Conservation (phyloP, 2,329 filamentous ascomycete genomes). For the Aspergillus ochraceoroseus region DNA sequence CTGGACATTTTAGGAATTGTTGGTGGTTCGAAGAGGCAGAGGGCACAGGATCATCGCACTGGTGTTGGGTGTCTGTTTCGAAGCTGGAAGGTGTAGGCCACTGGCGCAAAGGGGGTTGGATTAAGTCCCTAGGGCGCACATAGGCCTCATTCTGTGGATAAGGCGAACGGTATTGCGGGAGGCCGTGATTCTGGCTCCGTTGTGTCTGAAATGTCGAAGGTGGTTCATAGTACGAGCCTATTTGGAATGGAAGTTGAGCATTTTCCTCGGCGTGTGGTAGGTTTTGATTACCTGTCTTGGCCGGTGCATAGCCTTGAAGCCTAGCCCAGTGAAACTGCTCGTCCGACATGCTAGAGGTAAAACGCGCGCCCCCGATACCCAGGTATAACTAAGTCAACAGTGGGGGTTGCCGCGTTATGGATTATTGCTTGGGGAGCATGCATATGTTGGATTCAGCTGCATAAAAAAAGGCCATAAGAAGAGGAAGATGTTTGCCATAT, state of each 20-base stretch:
- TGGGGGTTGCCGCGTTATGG: background rate
- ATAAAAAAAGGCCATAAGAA: too few relatives aligned
- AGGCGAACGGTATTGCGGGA: slow-evolving; percentile 1
- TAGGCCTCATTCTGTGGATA: slow-evolving; percentile 5
- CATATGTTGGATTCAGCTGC: too few relatives aligned
- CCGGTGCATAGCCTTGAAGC: slow-evolving; percentile 15
- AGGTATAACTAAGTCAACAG: background rate
- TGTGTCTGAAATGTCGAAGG: background rate
- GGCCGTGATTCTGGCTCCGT: background rate
- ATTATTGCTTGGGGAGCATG: too few relatives aligned
- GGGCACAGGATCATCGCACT: background rate
- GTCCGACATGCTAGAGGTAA: slow-evolving; percentile 17
- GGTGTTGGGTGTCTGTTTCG: background rate
- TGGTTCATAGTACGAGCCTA: slow-evolving; percentile 4
- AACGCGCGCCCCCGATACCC: background rate
- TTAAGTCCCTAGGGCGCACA: slow-evolving; percentile 5
- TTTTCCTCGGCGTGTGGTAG: slow-evolving; percentile 4
- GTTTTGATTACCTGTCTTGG: slow-evolving; percentile 2
- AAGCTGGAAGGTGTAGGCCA: slow-evolving; percentile 2
- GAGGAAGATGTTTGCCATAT: too few relatives aligned
- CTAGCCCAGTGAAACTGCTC: slow-evolving; percentile 16
- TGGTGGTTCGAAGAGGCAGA: background rate
- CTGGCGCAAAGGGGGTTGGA: slow-evolving; percentile 4
- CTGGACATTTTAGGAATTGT: slow-evolving; percentile 1
- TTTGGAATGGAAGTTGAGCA: slow-evolving; percentile 1